A percentile compares a stretch with the other conserved stretches of the same genome.
Conservation (phyloP, 345 rosid genomes). For the Eucalyptus grandis region DNA sequence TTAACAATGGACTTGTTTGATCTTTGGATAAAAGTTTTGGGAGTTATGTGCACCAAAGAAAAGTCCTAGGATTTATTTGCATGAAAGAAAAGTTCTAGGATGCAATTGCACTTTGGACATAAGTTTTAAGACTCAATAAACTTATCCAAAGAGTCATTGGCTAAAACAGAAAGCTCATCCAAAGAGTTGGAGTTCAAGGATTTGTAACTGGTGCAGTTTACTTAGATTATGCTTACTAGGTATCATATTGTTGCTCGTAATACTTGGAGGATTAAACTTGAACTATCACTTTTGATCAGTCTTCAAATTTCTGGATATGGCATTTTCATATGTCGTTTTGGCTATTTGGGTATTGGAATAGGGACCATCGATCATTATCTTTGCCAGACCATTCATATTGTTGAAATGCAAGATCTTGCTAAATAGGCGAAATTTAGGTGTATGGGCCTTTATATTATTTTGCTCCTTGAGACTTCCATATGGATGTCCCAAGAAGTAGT, state of each 20-base stretch:
- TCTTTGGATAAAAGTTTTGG: neutral
- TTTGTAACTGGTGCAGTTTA: neutral
- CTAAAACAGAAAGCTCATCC: neutral
- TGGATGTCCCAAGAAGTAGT: neutral
- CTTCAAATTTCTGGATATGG: neutral
- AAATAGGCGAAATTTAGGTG: neutral
- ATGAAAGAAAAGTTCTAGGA: neutral
- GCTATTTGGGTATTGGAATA: neutral
- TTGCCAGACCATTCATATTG: slow-evolving; percentile 44
- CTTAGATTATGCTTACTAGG: neutral
- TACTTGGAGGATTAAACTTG: neutral
- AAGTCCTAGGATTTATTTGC: neutral
- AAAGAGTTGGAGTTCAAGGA: neutral
- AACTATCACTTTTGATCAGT: neutral
- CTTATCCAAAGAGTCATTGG: neutral
- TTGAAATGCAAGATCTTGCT: slow-evolving; percentile 4
- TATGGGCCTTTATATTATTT: neutral
- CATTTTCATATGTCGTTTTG: neutral
- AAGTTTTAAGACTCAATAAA: neutral
- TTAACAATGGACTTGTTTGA: neutral
- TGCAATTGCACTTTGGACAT: neutral
- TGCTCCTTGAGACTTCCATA: neutral
- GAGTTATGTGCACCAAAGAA: neutral
- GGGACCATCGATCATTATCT: neutral
- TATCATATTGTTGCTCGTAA: neutral